These are phyloP conservation scores for Arthroderma sp. DNA, from an alignment of 2,329 filamentous ascomycete species.

Conservation along the genomic window DNA sequence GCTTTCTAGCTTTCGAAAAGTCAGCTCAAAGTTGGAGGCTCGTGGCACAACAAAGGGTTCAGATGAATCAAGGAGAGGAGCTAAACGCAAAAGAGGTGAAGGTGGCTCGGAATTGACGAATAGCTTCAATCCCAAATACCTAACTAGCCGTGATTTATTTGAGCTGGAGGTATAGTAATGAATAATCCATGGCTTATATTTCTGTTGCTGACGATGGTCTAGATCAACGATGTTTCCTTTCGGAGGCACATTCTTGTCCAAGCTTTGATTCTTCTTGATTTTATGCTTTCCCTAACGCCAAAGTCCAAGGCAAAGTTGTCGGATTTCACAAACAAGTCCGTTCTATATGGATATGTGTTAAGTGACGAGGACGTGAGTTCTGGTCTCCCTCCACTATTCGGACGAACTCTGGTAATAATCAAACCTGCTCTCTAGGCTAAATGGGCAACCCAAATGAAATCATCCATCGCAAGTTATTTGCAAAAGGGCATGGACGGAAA, in stretches of 20 bases:
- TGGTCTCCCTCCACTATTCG: not conserved
- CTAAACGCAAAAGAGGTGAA: constrained; percentile 57
- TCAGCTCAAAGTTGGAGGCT: constrained; percentile 57
- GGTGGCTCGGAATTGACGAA: constrained; percentile 53
- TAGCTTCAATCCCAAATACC: constrained; percentile 91
- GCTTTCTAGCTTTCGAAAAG: constrained; percentile 61
- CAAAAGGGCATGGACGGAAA: constrained; percentile 70
- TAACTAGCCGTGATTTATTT: constrained; percentile 94
- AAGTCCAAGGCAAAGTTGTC: constrained; percentile 69
- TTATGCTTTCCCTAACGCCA: constrained; percentile 77
- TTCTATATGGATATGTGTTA: constrained; percentile 69
- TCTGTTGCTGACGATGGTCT: constrained; percentile 8
- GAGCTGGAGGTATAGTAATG: constrained; percentile 61
- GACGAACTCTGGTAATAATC: constrained; percentile 13
- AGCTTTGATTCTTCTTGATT: constrained; percentile 86
- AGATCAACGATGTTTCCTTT: constrained; percentile 91
- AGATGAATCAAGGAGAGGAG: constrained; percentile 52
- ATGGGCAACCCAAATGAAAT: constrained; percentile 73
- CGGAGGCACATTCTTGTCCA: constrained; percentile 90
- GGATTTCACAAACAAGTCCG: constrained; percentile 68
- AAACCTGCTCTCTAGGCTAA: constrained; percentile 46
- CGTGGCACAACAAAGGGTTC: constrained; percentile 43
- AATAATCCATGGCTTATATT: constrained; percentile 11
- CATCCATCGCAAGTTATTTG: constrained; percentile 68
- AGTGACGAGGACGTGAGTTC: constrained; percentile 65